These are phyloP conservation scores for Mesotaenium endlicherianum DNA, from an alignment of 139 green algal genomes.

Conservation along the genomic window DNA sequence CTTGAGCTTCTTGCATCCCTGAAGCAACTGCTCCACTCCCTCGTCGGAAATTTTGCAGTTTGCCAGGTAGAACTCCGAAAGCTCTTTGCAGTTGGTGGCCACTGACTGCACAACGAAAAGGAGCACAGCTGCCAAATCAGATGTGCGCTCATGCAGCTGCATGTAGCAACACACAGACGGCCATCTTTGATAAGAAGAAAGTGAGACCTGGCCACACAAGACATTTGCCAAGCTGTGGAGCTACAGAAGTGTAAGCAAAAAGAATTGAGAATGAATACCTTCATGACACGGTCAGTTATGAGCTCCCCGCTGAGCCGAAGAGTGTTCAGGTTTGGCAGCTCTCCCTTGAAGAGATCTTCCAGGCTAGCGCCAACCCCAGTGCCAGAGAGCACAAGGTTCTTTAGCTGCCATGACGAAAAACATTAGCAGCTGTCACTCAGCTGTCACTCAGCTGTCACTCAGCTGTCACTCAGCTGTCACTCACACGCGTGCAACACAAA, in stretches of 20 bases:
- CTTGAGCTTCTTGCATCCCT: neutral
- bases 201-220: neutral
- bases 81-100: neutral
- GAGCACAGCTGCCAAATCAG: neutral
- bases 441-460: too few species aligned
- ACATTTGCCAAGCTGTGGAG: too few species aligned
- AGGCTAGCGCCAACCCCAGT: constrained; percentile 2
- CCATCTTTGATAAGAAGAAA: neutral
- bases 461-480: too few species aligned
- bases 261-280: too few species aligned
- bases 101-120: neutral
- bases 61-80: constrained; percentile 11
- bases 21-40: constrained; percentile 4
- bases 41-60: constrained; percentile 28
- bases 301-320: constrained; percentile 23
- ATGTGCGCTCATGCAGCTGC: neutral
- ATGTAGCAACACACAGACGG: neutral
- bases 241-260: too few species aligned
- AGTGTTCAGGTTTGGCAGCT: neutral
- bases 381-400: constrained; percentile 20
- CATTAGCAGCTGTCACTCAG: too few species aligned
- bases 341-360: neutral
- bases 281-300: neutral
- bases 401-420: too few species aligned
- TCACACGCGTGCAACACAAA: too few species aligned